Evolutionary conservation across 2,329 filamentous ascomycete genomes (phyloP), one percentile per base, ranked within the genome.

Genomic region (Clarireedia paspali): DNA sequence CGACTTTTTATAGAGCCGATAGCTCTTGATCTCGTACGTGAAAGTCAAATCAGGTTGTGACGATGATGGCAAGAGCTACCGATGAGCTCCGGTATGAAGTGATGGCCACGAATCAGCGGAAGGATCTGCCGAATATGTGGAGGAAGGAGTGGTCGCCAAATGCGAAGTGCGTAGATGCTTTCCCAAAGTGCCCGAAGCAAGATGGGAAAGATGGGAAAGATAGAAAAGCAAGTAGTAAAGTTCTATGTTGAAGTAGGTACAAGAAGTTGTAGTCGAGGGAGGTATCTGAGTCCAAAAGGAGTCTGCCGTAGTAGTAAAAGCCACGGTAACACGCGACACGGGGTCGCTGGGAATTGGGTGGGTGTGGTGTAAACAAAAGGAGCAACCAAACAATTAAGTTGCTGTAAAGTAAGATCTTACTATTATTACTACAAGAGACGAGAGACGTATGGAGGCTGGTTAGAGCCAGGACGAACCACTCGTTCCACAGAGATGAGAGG

Each of bases 1-100:
- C 24, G 38, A n/a, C 17, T 17, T 54, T 42, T 55, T 50, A 50
- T 55, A 50, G 52, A 55, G 52, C 46, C 46, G 46, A 6, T 55
- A 30, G 52, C 52, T 55, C 52, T 50, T 44, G 46, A 55, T 24
- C 4, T 55, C 24, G 46, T 26, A 24, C 24, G 17, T 14, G 27
- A 49, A 55, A 50, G 38, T 50, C 27, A 55, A 55, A 55, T 50
- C 36, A 23, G 50, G 20, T 20, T 50, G 36, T 40, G 42, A 20
- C 17, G 23, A 44, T 30, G 46, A 47, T 20, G 17, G 52, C 46
- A 55, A 24, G 52, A 50, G 46, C 52, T 50, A 50, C 36, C 15
- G 6, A 20, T 3, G 15, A 30, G 52, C 36, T 44, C 46, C 46
- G 42, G 52, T 9, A 50, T 50, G 46, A 50, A 55, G 46, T 44